Base-by-base conservation (phyloP, 805 yeast species). In the Danielozyma ontarioensis region DNA sequence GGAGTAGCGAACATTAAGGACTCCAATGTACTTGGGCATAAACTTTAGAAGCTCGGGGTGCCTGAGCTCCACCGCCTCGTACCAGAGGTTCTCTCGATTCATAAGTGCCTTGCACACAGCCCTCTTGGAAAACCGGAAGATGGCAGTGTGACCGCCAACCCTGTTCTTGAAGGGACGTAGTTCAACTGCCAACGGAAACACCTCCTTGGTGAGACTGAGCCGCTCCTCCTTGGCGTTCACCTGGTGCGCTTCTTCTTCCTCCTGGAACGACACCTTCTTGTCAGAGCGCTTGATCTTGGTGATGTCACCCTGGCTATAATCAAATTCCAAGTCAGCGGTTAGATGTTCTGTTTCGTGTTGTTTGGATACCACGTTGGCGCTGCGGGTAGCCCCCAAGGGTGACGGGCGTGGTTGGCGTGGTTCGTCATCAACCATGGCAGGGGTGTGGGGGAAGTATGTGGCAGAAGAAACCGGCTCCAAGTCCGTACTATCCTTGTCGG, bases 131-230 rank as follows among this genome's bases (percentile, higher is more conserved):
- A 93, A 93, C 43, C 90, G 75, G 63, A 90, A 93, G 23, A 93
- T 88, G 1, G 97, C 97, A 0, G 97, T 90, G 55, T 93, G 99
- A 0, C 99, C 99, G 5, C 99, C 99, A 15, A 93, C 97, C 52
- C 85, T 88, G 53, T 93, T 88, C 35, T 81, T 80, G 60, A 89
- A 90, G 2, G 97, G 97, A 34, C 85, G 76, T 37, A 90, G 62
- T 54, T 90, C 97, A 1, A 89, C 96, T 1, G 96, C 84, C 19
- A 87, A 59, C 3, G 88, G 83, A 44, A 68, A 83, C 26, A 67
- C 62, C 5, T 61, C 56, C 7, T 57, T 5, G 11, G 5, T 10
- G 25, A 23, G 17, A 35, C 17, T 25, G 31, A 28, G 26, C 34
- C 24, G 22, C 35, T 15, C 18, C 25, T 12, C 37, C 25, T 36